Conservation (phyloP, 2,329 filamentous ascomycete species). For the Fusarium sterilihyphosum region DNA sequence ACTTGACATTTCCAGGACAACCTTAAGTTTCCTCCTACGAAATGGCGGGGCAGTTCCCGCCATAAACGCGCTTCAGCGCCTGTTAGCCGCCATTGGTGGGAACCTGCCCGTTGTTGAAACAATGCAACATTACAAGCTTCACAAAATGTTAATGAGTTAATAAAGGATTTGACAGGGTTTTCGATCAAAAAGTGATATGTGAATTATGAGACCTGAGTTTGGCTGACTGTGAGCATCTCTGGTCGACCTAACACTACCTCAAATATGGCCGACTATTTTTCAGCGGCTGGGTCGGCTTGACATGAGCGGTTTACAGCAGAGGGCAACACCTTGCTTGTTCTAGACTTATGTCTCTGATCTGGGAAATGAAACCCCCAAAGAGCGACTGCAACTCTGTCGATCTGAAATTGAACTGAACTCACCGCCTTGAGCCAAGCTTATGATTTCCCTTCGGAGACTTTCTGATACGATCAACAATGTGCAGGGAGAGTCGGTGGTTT, state of each 20-base stretch:
- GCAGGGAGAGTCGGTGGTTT: constrained; percentile 12
- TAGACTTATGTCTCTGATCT: constrained; percentile 28
- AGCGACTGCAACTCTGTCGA: constrained; percentile 20
- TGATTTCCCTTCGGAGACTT: neutral
- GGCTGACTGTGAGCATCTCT: neutral
- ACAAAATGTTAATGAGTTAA: neutral
- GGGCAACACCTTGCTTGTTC: constrained; percentile 15
- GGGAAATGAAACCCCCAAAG: constrained; percentile 28
- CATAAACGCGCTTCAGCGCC: constrained; percentile 35
- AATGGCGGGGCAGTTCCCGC: constrained; percentile 33
- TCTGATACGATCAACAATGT: constrained; percentile 4
- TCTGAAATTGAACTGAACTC: constrained; percentile 25
- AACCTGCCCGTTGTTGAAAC: neutral
- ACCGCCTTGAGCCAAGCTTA: constrained; percentile 31
- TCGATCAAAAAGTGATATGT: neutral
- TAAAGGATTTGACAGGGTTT: neutral
- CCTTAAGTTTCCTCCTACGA: neutral
- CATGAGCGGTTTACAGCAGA: constrained; percentile 21
- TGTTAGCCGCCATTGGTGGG: constrained; percentile 37
- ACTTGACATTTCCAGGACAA: constrained; percentile 22
- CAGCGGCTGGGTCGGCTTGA: constrained; percentile 34
- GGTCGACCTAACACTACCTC: neutral
- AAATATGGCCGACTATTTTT: constrained; percentile 8
- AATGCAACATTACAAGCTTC: constrained; percentile 20
- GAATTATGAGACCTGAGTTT: neutral